These are phyloP conservation scores for Pichia kluyveri DNA, from an alignment of 805 yeast genomes.

Conservation along the genomic window DNA sequence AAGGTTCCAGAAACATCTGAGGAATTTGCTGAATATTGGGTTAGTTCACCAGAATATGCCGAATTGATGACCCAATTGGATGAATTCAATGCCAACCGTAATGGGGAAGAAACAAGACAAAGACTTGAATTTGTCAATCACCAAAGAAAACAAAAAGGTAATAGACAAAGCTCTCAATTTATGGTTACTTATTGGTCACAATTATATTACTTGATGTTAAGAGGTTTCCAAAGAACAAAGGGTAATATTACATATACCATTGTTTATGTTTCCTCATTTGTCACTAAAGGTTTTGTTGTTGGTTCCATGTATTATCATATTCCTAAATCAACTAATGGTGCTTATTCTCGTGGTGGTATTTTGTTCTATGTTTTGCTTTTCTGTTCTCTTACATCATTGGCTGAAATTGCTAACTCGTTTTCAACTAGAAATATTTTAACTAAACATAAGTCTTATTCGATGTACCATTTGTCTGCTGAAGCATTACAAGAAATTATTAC, in stretches of 20 bases:
- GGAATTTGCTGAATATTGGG: conserved; percentile 57
- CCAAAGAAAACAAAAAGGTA: conserved; percentile 30
- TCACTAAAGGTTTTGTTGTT: conserved; percentile 46
- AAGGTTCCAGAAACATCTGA: conserved; percentile 51
- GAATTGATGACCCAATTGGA: conserved; percentile 26
- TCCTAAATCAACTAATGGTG: conserved; percentile 13
- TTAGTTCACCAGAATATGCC: conserved; percentile 44
- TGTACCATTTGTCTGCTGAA: conserved; percentile 62
- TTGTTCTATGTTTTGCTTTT: conserved; percentile 52
- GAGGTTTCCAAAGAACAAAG: conserved; percentile 45
- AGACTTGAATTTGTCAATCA: conserved; percentile 23
- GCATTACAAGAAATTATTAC: conserved; percentile 47
- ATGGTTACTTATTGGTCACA: conserved; percentile 40
- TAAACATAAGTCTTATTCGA: conserved; percentile 54
- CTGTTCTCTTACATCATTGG: conserved; percentile 51
- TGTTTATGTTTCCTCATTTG: conserved; percentile 38
- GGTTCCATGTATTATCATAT: conserved; percentile 37
- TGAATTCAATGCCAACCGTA: conserved; percentile 25
- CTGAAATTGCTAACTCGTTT: conserved; percentile 52
- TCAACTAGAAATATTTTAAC: conserved; percentile 54
- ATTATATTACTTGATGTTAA: conserved; percentile 38
- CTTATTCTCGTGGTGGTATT: conserved; percentile 48
- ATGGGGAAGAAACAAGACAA: conserved; percentile 27
- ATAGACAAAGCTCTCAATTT: conserved; percentile 29
- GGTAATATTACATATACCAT: conserved; percentile 52